These are phyloP conservation scores for Aspergillus coremiiformis DNA, from an alignment of 495 filamentous ascomycete species.

Conservation along the genomic window DNA sequence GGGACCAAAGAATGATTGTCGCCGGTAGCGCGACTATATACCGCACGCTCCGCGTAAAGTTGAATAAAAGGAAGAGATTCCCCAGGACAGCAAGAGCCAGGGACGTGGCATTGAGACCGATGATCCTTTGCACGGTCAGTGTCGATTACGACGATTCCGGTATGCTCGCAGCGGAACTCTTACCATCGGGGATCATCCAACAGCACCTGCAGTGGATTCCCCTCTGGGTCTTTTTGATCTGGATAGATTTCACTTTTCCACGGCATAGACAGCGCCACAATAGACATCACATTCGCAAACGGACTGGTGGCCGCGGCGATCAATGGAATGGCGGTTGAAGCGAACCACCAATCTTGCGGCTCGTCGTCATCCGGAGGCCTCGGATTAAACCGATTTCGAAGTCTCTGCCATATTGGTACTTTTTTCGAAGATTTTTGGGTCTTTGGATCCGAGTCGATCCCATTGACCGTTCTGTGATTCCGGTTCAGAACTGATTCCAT, in stretches of 20 bases:
- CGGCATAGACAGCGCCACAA: constrained; percentile 59
- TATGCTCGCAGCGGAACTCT: constrained; percentile 2
- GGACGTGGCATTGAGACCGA: constrained; percentile 57
- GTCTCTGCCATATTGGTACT: background rate
- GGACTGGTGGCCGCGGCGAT: constrained; percentile 65
- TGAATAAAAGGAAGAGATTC: constrained; percentile 67
- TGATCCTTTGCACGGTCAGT: constrained; percentile 27
- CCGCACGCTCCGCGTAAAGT: constrained; percentile 73
- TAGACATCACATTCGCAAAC: constrained; percentile 69
- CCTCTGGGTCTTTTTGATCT: constrained; percentile 17
- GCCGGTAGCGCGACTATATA: constrained; percentile 70
- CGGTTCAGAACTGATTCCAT: background rate
- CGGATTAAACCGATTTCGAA: constrained; percentile 24
- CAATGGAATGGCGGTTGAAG: constrained; percentile 68
- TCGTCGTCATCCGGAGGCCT: constrained; percentile 44
- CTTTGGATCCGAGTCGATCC: background rate
- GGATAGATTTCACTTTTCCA: constrained; percentile 50
- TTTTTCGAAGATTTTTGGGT: background rate
- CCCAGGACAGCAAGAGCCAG: constrained; percentile 60
- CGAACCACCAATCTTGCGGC: constrained; percentile 65
- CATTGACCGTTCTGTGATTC: background rate
- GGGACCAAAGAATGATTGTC: constrained; percentile 61
- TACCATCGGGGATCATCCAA: constrained; percentile 49
- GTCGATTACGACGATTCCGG: background rate
- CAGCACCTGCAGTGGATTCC: constrained; percentile 32